A percentile compares a stretch with the other conserved stretches of the same genome.
These are phyloP conservation scores for Xylaria curta DNA, from an alignment of 495 filamentous ascomycete species.

Conservation along the genomic window DNA sequence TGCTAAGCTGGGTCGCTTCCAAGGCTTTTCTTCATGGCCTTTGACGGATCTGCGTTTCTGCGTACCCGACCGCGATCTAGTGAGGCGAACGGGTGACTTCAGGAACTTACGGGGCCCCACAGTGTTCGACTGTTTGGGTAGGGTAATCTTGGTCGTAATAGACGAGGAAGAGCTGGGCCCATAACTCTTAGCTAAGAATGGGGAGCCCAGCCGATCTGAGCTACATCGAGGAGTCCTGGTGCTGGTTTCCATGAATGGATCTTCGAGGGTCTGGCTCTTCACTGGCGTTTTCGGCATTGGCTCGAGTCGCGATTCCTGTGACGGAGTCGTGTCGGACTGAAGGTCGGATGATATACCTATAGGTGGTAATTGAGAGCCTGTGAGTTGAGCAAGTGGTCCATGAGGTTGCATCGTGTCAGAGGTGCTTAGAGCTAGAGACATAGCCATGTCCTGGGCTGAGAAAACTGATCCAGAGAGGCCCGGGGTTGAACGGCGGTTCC, in stretches of 20 bases:
- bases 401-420: constrained; percentile 78
- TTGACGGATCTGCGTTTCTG: constrained; percentile 52
- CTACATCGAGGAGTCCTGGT: constrained; percentile 25
- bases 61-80: constrained; percentile 48
- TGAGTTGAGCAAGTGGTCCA: constrained; percentile 69
- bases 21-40: constrained; percentile 36
- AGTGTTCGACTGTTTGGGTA: constrained; percentile 51
- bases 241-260: constrained; percentile 1
- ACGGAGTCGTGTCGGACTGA: constrained; percentile 15
- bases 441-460: constrained; percentile 79
- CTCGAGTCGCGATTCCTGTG: constrained; percentile 25
- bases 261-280: neutral
- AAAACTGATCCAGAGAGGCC: constrained; percentile 47
- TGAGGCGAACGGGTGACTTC: constrained; percentile 54
- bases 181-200: constrained; percentile 61
- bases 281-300: constrained; percentile 17
- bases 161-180: constrained; percentile 57
- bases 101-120: constrained; percentile 51
- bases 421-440: constrained; percentile 82
- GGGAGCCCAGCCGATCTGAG: constrained; percentile 63
- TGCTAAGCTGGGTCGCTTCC: constrained; percentile 51
- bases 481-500: constrained; percentile 49
- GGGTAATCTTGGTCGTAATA: constrained; percentile 45
- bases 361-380: constrained; percentile 41
- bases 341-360: constrained; percentile 30